Percentiles rank a stretch among this genome's conserved stretches.
These are phyloP conservation scores for Trichoderma sp. DNA, from an alignment of 2,329 filamentous ascomycete genomes.

Conservation along the genomic window DNA sequence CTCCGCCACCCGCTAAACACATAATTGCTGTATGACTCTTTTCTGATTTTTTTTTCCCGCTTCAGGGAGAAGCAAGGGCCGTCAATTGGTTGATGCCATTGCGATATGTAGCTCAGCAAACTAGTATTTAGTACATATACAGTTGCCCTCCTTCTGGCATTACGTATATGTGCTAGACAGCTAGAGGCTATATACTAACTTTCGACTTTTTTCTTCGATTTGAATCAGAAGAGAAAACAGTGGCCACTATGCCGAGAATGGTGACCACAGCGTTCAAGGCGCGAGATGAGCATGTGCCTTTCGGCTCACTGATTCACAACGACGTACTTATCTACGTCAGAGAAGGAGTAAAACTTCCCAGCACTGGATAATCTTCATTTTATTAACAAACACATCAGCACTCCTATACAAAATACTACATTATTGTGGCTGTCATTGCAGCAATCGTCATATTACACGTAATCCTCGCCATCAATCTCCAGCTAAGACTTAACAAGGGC, in stretches of 20 bases:
- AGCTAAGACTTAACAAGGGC: constrained; percentile 63
- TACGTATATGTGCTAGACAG: background rate
- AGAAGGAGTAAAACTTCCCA: constrained; percentile 21
- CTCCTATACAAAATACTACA: background rate
- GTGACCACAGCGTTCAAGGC: background rate
- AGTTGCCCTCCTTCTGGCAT: background rate
- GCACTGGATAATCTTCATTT: accelerated
- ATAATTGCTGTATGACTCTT: background rate
- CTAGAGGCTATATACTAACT: background rate
- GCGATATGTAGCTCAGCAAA: background rate
- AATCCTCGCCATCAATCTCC: constrained; percentile 64
- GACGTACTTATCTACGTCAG: constrained; percentile 28
- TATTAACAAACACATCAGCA: constrained; percentile 41
- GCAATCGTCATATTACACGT: constrained; percentile 53
- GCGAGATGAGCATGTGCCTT: background rate
- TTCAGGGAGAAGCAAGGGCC: background rate
- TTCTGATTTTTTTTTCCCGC: background rate
- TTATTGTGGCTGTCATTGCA: constrained; percentile 65
- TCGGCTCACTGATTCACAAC: constrained; percentile 9
- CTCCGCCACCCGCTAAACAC: background rate
- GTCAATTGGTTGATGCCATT: background rate
- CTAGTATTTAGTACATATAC: background rate
- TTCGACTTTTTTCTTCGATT: background rate
- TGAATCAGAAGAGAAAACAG: no score
- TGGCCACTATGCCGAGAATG: constrained; percentile 1